Base-by-base conservation (phyloP, 805 yeast genomes). In the Yarrowia sp. region DNA sequence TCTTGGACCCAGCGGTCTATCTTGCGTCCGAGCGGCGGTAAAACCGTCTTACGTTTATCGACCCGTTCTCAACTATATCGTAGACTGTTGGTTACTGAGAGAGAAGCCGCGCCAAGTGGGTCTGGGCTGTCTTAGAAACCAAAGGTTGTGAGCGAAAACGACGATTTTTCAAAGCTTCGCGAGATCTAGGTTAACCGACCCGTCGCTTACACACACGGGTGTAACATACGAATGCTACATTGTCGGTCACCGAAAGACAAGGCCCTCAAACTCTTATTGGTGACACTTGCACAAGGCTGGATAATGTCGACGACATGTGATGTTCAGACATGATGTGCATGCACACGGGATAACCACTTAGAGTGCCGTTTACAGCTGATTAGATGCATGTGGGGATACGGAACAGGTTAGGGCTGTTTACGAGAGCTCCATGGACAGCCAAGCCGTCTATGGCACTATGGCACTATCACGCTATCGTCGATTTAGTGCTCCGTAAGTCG, bases 301-400 rank as follows among this genome's bases (percentile, higher is more conserved):
- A 33, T 47, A 48, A 35, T 22, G 57, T 35, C 57, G 42, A 50
- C 14, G 14, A 18, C 58, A 51, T 51, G 58, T 51, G 58, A 38
- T 22, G 43, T 14, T 22, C 41, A 48, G 55, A 17, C 39, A 47
- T 47, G 18, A 32, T n/a, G 13, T 17, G 57, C 31, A 35, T 50
- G 42, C 42, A 35, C 35, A 22, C 22, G 22, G 35, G 41, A 51
- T 2, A 36, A 51, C 43, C 58, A 51, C 42, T 51, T 51, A 51
- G 32, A 51, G 58, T 51, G 58, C 58, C 58, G 43, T 51, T 51
- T 51, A 38, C 43, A 51, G 43, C 33, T 51, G 58, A 9, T 33
- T 10, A 15, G 22, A n/a, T n/a, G 50, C 50, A 45, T 31, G 15
- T 35, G 28, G 28, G 28, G 28, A n/a, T n/a, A n/a, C n/a, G n/a